Base-by-base conservation (phyloP, 306 rosid genomes). In the Vigna angularis region DNA sequence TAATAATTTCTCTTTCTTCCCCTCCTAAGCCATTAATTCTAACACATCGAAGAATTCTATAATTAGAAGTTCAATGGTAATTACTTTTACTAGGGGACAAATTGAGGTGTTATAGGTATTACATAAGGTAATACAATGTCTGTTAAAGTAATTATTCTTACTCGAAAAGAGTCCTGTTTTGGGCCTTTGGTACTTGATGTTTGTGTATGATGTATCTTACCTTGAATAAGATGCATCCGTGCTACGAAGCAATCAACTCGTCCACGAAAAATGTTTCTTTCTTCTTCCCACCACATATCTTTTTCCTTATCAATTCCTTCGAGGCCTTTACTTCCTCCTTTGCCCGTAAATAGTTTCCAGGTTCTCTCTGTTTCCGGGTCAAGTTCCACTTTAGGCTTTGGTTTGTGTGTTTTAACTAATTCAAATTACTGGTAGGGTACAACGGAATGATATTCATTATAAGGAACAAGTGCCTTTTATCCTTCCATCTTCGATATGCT, bases 141-240 rank as follows among this genome's bases (percentile, higher is more conserved):
- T 30, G 38, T 76, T 79, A 44, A 51, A 72, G 58, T 34, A 38
- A 61, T 66, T 50, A 40, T 72, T 26, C 28, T 26, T 26, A 26
- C 28, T 26, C 28, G 28, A 26, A 26, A 26, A 26, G 28, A 26
- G 57, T 24, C 53, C 64, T 14, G 69, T 56, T 36, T 48, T 81
- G 42, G 72, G 68, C 28, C 66, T 62, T 68, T 81, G 17, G 64
- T 18, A 70, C 12, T 47, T 45, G 61, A 79, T 58, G 47, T 80
- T 71, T 71, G 47, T 75, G 81, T 59, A 13, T 52, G 66, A 83
- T 83, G 59, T 45, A 40, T 15, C 65, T 53, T 88, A 95, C 99
- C 99, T 95, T 91, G 99, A 77, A 95, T 94, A 64, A 95, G 98
- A 82, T 95, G 99, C 99, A 93, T 95, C 64, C 96, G 87, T 13